Base-by-base conservation (phyloP, 257 asterid genomes). In the Penstemon newberryi region DNA sequence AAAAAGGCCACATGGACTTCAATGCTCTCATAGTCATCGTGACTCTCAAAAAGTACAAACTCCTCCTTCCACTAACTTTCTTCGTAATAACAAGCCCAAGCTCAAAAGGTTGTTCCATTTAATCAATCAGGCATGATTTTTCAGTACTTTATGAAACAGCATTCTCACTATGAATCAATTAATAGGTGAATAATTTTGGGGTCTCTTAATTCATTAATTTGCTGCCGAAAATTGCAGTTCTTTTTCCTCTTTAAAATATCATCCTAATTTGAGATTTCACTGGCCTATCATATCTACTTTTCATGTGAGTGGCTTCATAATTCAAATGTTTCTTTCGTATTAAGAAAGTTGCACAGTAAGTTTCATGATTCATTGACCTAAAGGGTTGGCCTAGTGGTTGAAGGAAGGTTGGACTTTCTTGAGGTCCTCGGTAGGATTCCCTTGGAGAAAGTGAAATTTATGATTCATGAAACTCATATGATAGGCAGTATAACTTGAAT, bases 11-110 rank as follows among this genome's bases (percentile, higher is more conserved):
- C 52, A 11, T 42, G 57, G 18, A 40, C 6, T 41, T n/a, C 75
- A 63, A 42, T 47, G 19, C 65, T 42, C 61, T 33, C 69, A 57
- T 33, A 70, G 40, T 51, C 38, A 65, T 8, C 7, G 36, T 64
- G 52, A 19, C 61, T 59, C 45, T 69, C 68, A 47, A 19, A 15
- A 58, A 25, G 7, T 15, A 56, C 8, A 50, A 49, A 54, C 6
- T 62, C 59, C 41, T 37, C 40, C 49, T 25, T 64, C 64, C 67
- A 7, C 5, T 12, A 25, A 63, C 8, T 40, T 50, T 51, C 56
- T 57, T 51, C 63, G 25, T 40, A 33, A 4, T 33, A 50, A 11
- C 25, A 59, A 19, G 39, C 50, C 44, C 46, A 46, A 36, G 60
- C 41, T 37, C 13, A 6, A 51, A 47, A 7, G 47, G 52, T 45